Evolutionary conservation across 371 early-diverging fungal species (phyloP).

Genomic region (Rhizopus delemar): DNA sequence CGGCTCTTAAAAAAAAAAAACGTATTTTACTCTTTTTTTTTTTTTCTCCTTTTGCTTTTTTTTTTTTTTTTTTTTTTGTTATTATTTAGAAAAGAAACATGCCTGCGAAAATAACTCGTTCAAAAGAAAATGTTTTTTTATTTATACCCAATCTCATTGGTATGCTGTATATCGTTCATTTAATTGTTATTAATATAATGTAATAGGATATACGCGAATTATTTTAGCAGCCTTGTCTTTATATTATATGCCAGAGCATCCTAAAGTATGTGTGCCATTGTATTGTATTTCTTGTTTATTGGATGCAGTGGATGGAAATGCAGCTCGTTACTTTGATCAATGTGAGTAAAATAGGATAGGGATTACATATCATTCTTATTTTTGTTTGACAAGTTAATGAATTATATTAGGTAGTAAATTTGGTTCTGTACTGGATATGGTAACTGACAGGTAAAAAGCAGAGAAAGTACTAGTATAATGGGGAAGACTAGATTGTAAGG

Average conservation of each 20-base stretch:
- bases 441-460: conserved; percentile 79
- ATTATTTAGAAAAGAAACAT: conserved; percentile 10
- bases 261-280: conserved; percentile 67
- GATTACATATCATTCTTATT: no score
- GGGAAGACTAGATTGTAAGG: not conserved
- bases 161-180: conserved; percentile 21
- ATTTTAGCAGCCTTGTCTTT: conserved; percentile 71
- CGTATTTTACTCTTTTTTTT: conserved; percentile 1
- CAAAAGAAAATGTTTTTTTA: conserved; percentile 73
- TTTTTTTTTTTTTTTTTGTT: conserved; percentile 9
- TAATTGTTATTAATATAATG: not conserved
- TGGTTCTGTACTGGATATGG: conserved; percentile 97
- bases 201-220: conserved; percentile 81
- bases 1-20: not conserved
- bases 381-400: no score
- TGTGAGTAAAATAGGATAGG: conserved; percentile 53
- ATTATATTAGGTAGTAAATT: conserved; percentile 77
- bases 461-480: not conserved
- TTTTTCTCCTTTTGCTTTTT: conserved; percentile 9
- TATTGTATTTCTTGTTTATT: conserved; percentile 89
- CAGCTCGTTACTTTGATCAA: conserved; percentile 90
- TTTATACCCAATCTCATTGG: conserved; percentile 92
- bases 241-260: conserved; percentile 74
- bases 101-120: conserved; percentile 12
- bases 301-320: conserved; percentile 95